phyloP scores from a whole-genome alignment of 345 rosid genomes.

The Syzygium aromaticum region DNA sequence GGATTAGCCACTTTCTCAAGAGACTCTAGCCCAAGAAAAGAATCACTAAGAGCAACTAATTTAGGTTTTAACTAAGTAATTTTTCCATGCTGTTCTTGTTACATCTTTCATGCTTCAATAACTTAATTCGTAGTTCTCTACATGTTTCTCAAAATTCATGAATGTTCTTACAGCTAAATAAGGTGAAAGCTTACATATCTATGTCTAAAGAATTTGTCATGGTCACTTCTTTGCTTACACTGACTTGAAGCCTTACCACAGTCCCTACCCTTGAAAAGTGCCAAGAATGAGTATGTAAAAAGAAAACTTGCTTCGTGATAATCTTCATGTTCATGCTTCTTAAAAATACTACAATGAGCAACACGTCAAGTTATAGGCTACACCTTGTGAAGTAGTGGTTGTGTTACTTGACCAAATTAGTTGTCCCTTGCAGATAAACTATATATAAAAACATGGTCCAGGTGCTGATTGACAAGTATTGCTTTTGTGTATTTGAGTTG shows the following conservation, averaged over 20 bases:
- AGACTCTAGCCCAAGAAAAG: not conserved
- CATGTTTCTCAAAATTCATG: not conserved
- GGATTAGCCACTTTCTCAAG: not conserved
- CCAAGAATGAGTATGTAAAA: too few relatives aligned
- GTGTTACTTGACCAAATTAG: constrained; percentile 29
- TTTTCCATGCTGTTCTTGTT: not conserved
- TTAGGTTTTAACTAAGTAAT: too few relatives aligned
- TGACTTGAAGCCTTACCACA: too few relatives aligned
- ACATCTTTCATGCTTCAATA: not conserved
- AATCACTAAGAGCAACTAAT: not conserved
- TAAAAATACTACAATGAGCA: not conserved
- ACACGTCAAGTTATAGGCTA: not conserved
- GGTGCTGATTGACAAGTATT: constrained; percentile 29
- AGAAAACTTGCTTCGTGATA: not conserved
- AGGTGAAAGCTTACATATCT: not conserved
- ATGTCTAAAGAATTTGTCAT: not conserved
- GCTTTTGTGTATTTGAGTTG: constrained; percentile 52
- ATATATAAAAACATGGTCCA: constrained; percentile 39
- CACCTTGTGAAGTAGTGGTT: not conserved
- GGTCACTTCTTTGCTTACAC: not conserved
- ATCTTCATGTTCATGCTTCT: not conserved
- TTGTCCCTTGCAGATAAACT: constrained; percentile 47
- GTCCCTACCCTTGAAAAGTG: too few relatives aligned
- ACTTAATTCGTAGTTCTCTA: not conserved
- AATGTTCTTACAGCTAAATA: not conserved